Conservation (phyloP, 352 stramenopile species). For the Pythium angustatum region DNA sequence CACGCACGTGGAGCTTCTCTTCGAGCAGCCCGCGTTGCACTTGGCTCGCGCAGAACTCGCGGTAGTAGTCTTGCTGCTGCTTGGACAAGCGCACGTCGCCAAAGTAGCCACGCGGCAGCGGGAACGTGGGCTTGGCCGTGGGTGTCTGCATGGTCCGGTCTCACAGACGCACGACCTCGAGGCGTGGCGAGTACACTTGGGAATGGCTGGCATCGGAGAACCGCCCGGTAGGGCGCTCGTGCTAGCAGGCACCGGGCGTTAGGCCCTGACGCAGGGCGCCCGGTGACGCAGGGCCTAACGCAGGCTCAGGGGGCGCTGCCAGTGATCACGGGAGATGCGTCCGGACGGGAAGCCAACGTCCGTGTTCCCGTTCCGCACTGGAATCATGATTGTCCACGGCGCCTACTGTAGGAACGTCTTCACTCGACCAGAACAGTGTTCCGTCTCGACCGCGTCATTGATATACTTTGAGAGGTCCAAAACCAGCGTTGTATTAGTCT, state of each 20-base stretch:
- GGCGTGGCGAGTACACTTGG: too few species aligned
- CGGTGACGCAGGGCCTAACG: too few species aligned
- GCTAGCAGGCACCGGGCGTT: too few species aligned
- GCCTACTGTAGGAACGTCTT: too few species aligned
- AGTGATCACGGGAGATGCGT: neutral
- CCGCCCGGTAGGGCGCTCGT: too few species aligned
- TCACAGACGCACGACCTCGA: too few species aligned
- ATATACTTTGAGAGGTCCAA: neutral
- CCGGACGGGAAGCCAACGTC: neutral
- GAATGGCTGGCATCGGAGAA: too few species aligned
- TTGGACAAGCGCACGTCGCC: conserved; percentile 18
- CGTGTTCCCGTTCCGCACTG: neutral
- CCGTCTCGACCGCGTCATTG: too few species aligned
- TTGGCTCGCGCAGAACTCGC: conserved; percentile 33
- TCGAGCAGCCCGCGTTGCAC: conserved; percentile 35
- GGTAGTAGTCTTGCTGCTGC: conserved; percentile 36
- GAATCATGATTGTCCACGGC: neutral
- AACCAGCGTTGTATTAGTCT: neutral
- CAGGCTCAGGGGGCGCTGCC: neutral
- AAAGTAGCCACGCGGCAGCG: conserved; percentile 27
- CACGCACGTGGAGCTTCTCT: conserved; percentile 26
- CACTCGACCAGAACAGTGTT: too few species aligned
- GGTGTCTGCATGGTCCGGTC: neutral
- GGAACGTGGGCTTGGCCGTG: conserved; percentile 25
- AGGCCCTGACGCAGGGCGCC: too few species aligned